These are phyloP conservation scores for Tetrapyrgos nigripes DNA, from an alignment of 1,284 basidiomycete species.

Conservation along the genomic window DNA sequence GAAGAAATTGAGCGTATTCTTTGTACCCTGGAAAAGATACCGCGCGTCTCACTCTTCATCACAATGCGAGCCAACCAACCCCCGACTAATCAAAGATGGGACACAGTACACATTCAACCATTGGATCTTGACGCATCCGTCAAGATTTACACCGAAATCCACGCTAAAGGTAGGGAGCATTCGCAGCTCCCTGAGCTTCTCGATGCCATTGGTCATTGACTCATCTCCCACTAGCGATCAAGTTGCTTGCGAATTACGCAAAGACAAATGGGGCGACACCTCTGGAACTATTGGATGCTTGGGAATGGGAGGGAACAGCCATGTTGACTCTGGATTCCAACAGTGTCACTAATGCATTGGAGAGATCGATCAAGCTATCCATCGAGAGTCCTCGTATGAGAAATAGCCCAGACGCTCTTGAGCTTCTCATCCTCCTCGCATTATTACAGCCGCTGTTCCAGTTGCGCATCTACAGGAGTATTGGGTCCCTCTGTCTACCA, in stretches of 20 bases:
- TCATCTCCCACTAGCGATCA: slow-evolving; percentile 17
- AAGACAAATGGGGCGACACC: not conserved
- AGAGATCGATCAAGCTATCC: not conserved
- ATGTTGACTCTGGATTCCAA: not conserved
- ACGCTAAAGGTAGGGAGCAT: not conserved
- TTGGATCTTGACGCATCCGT: slow-evolving; percentile 1
- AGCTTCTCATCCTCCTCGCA: not conserved
- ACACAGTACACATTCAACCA: slow-evolving; percentile 1
- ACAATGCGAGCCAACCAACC: slow-evolving; percentile 24
- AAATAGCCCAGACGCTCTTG: not conserved
- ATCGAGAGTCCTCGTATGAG: not conserved
- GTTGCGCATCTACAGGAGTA: not conserved
- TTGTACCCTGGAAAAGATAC: slow-evolving; percentile 12
- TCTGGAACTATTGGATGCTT: not conserved
- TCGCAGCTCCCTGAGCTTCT: slow-evolving; percentile 12
- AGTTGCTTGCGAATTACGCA: slow-evolving; percentile 16
- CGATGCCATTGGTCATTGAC: slow-evolving; percentile 6
- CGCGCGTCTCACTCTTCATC: slow-evolving; percentile 21
- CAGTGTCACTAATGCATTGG: too few relatives aligned
- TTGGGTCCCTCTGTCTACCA: not conserved
- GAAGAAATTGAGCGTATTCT: slow-evolving; percentile 19
- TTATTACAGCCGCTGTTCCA: slow-evolving; percentile 1
- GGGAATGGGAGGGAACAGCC: not conserved
- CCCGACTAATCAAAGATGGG: slow-evolving; percentile 10
- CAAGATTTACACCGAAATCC: slow-evolving; percentile 5